phyloP scores from a whole-genome alignment of 768 basidiomycete genomes.

The Termitomyces heimii region DNA sequence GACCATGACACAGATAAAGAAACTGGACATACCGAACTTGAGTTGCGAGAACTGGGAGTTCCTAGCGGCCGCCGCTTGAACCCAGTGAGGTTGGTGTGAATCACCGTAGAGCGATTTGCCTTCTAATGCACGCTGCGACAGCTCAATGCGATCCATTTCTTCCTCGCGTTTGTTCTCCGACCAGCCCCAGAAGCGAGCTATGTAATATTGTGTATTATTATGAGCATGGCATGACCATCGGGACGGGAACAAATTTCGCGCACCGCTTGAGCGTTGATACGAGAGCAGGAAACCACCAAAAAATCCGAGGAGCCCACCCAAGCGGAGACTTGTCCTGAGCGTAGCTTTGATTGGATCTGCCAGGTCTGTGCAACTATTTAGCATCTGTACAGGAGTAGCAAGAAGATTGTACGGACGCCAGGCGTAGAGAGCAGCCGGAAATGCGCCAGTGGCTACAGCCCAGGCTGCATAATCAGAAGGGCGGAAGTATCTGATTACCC shows the following conservation, averaged over 20 bases:
- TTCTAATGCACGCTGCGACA: constrained; percentile 64
- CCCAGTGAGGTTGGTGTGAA: constrained; percentile 76
- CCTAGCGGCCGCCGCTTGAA: constrained; percentile 79
- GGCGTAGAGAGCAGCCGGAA: constrained; percentile 74
- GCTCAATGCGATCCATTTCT: constrained; percentile 69
- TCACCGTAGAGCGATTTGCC: constrained; percentile 87
- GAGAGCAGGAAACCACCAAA: constrained; percentile 88
- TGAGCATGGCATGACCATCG: neutral
- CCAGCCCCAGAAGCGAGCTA: constrained; percentile 97
- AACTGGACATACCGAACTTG: constrained; percentile 68
- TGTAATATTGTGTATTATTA: constrained; percentile 1
- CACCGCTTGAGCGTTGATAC: constrained; percentile 86
- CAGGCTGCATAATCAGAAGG: constrained; percentile 82
- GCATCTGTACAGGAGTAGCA: constrained; percentile 1
- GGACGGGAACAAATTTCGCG: constrained; percentile 25
- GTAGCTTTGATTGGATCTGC: constrained; percentile 37
- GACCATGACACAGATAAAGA: neutral
- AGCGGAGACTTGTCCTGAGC: constrained; percentile 31
- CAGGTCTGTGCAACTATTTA: constrained; percentile 30
- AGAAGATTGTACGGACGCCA: constrained; percentile 56
- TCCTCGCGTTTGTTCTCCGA: constrained; percentile 83
- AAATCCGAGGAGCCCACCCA: constrained; percentile 79
- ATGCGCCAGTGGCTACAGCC: constrained; percentile 74
- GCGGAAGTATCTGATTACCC: constrained; percentile 88
- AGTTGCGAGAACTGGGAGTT: constrained; percentile 94